Base-by-base conservation (phyloP, 768 basidiomycete genomes). In the Boletus vinaceobasis region DNA sequence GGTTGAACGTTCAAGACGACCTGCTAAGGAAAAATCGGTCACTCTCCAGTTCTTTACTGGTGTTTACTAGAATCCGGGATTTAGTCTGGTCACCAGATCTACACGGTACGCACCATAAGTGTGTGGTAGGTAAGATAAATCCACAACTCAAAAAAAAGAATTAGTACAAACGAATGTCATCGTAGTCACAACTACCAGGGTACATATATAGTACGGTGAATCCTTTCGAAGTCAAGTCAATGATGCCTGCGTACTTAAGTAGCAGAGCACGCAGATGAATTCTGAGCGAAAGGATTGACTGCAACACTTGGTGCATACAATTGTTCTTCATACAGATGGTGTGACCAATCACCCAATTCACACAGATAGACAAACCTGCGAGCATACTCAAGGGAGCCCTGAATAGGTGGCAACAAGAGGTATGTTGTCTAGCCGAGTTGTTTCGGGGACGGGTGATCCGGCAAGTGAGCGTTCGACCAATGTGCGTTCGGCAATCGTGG, bases 401-500 rank as follows among this genome's bases (percentile, higher is more conserved):
- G 64, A 47, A 37, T 36, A 62, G 36, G 59, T 64, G 55, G 60
- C 60, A 37, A 69, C 61, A 42, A 73, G 60, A 44, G 68, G 83
- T 77, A 60, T 81, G 71, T 36, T 80, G 78, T 55, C 77, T 70
- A 51, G 74, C 56, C 63, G 61, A 43, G 49, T 58, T n/a, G 43
- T 54, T 50, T 67, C 72, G n/a, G 61, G 65, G 7, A 51, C 58
- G 4, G 77, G 77, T 10, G 77, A 75, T 29, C 75, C 74, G 2
- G 77, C 71, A 31, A 69, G 67, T 19, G 76, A 77, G 31, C 75
- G 74, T 55, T 78, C 76, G 40, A 70, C 66, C 13, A 73, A 58
- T 4, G 77, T 77, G 32, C 65, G 65, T 51, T 77, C 76, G 31
- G 72, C 67, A 31, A 76, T 71, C 7, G 77, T 78, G 11, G 74